These are phyloP conservation scores for Penicillium coprophilum DNA, from an alignment of 495 filamentous ascomycete species.

Conservation along the genomic window DNA sequence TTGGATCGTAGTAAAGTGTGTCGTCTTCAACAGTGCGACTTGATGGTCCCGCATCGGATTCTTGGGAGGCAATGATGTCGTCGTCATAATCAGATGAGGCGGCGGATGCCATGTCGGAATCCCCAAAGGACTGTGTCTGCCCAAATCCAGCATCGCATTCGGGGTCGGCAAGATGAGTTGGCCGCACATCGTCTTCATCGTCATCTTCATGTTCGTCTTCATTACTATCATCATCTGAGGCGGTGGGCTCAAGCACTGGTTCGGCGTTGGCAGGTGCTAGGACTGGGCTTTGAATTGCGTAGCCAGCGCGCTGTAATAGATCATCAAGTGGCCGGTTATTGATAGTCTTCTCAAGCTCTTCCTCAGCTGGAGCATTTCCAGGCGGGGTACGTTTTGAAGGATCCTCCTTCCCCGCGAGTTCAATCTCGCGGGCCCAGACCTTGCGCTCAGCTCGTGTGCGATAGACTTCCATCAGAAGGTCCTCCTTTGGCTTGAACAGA, in stretches of 20 bases:
- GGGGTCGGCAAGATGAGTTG: slow-evolving; percentile 6
- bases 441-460: slow-evolving; percentile 62
- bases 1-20: slow-evolving; percentile 55
- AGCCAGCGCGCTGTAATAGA: slow-evolving; percentile 52
- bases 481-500: slow-evolving; percentile 79
- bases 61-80: slow-evolving; percentile 17
- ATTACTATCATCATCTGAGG: slow-evolving; percentile 27
- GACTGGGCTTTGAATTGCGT: slow-evolving; percentile 36
- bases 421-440: slow-evolving; percentile 52
- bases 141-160: background rate
- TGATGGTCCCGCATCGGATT: slow-evolving; percentile 25
- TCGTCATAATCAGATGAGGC: slow-evolving; percentile 16
- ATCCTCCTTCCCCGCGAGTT: slow-evolving; percentile 39
- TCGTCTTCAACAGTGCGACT: slow-evolving; percentile 5
- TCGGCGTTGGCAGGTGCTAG: slow-evolving; percentile 20
- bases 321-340: slow-evolving; percentile 43
- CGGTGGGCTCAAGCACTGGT: slow-evolving; percentile 19
- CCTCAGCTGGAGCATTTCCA: slow-evolving; percentile 23
- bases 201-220: slow-evolving; percentile 19
- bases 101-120: slow-evolving; percentile 18
- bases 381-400: slow-evolving; percentile 19
- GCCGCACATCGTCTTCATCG: slow-evolving; percentile 17
- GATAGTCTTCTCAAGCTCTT: slow-evolving; percentile 27
- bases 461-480: slow-evolving; percentile 66
- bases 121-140: background rate